phyloP scores from a whole-genome alignment of 2,329 filamentous ascomycete species.

The Stagonosporopsis cucurbitacearum region DNA sequence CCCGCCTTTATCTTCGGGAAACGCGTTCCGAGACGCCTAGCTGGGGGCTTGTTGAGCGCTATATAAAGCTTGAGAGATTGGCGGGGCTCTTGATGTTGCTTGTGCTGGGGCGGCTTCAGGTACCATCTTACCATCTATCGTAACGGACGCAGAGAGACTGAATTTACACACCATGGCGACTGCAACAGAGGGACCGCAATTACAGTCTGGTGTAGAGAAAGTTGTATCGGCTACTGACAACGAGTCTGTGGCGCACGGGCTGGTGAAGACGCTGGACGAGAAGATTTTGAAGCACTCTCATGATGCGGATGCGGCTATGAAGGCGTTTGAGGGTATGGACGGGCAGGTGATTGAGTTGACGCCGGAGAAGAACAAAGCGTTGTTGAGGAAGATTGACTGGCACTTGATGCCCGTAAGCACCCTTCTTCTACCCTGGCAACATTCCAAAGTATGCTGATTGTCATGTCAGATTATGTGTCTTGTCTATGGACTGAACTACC shows the following conservation, averaged over 20 bases:
- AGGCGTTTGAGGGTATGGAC: slow-evolving; percentile 58
- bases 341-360: slow-evolving; percentile 62
- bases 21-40: background rate
- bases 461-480: slow-evolving; percentile 58
- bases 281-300: slow-evolving; percentile 57
- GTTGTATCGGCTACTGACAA: slow-evolving; percentile 18
- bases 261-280: slow-evolving; percentile 29
- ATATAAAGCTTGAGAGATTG: slow-evolving; percentile 12
- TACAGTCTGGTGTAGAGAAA: slow-evolving; percentile 26
- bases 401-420: slow-evolving; percentile 61
- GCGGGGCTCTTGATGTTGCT: slow-evolving; percentile 7
- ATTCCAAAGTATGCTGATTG: background rate
- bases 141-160: background rate
- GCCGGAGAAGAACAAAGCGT: slow-evolving; percentile 63
- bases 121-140: background rate
- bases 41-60: background rate
- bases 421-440: background rate
- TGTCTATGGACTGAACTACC: slow-evolving; percentile 65
- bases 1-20: slow-evolving; percentile 15
- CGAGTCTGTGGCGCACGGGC: slow-evolving; percentile 11
- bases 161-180: slow-evolving; percentile 15
- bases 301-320: slow-evolving; percentile 67
- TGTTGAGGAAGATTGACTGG: slow-evolving; percentile 68
- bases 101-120: background rate
- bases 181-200: slow-evolving; percentile 3